Conservation (phyloP, 1,139 yeast species). For the Saccharomyces pastorianus region DNA sequence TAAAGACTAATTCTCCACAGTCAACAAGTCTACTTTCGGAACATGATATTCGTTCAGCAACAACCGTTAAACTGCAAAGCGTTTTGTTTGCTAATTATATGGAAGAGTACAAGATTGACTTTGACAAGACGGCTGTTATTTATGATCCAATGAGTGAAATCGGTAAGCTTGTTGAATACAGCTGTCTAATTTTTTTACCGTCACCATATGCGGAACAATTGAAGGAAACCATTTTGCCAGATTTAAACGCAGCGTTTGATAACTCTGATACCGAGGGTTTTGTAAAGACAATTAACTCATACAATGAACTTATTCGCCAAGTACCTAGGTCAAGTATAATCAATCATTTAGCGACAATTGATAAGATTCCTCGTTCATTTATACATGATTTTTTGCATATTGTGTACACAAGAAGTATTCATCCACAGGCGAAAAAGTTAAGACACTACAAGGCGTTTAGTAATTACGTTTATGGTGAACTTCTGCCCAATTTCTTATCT, state of each 20-base stretch:
- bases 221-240: conserved; percentile 41
- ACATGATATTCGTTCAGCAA: neutral
- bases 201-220: conserved; percentile 34
- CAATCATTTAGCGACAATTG: conserved; percentile 34
- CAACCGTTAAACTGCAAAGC: conserved; percentile 20
- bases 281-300: conserved; percentile 34
- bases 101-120: conserved; percentile 29
- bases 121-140: conserved; percentile 18
- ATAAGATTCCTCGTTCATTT: conserved; percentile 46
- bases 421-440: conserved; percentile 60
- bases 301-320: conserved; percentile 34
- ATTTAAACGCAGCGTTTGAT: conserved; percentile 38
- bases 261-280: conserved; percentile 32
- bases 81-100: conserved; percentile 24
- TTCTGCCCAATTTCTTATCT: conserved; percentile 69
- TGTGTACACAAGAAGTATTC: conserved; percentile 68
- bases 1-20: conserved; percentile 13
- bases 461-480: conserved; percentile 85
- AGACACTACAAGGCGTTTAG: conserved; percentile 78
- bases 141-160: conserved; percentile 68
- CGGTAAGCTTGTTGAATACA: conserved; percentile 47
- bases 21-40: neutral
- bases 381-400: conserved; percentile 64
- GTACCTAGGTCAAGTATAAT: conserved; percentile 33
- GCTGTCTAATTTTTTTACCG: conserved; percentile 41